Conservation (phyloP, 83 land plant species). For the Picea abies region DNA sequence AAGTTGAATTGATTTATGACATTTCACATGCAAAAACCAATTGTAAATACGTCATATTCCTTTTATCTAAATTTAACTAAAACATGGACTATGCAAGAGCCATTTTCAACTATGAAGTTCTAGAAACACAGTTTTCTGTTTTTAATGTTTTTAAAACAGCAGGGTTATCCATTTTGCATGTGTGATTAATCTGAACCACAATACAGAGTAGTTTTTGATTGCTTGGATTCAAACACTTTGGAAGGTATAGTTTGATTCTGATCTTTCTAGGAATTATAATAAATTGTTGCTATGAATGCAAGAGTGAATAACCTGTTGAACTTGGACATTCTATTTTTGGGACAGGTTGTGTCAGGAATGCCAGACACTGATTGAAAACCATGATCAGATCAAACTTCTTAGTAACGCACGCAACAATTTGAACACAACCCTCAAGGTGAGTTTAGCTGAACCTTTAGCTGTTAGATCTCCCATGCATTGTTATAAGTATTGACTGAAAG, state of each 20-base stretch:
- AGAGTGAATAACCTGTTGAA: neutral
- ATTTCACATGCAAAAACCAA: neutral
- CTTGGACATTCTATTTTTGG: neutral
- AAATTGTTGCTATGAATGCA: neutral
- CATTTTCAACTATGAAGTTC: neutral
- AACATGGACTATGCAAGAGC: neutral
- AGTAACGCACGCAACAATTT: constrained; percentile 98
- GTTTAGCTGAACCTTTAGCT: neutral
- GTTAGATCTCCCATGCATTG: neutral
- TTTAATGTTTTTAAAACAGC: neutral
- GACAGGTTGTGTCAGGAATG: constrained; percentile 94
- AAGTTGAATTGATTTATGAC: no score
- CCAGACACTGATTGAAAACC: constrained; percentile 95
- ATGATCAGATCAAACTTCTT: constrained; percentile 96
- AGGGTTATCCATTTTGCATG: neutral
- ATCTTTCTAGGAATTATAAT: neutral
- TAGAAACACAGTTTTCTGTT: neutral
- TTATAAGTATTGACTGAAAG: no score
- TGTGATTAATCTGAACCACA: neutral
- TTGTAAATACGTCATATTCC: neutral
- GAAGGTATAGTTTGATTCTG: constrained; percentile 5
- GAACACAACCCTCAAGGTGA: constrained; percentile 91
- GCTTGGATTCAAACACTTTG: no score
- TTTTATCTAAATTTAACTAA: neutral
- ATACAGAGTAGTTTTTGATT: no score